Conservation (phyloP, 345 rosid species). For the Passiflora organensis region DNA sequence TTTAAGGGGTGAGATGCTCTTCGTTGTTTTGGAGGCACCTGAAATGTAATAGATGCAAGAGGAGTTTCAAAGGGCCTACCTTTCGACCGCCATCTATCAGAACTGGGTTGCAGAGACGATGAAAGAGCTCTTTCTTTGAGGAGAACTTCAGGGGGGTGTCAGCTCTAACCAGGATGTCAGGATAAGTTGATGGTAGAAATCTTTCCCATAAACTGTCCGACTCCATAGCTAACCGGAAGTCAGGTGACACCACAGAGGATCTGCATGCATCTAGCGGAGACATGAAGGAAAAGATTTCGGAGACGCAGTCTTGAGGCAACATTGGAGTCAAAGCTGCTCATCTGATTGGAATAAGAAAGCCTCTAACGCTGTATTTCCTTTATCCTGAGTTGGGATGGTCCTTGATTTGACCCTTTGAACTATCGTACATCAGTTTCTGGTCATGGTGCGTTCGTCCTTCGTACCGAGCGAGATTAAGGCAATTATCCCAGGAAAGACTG, state of each 20-base stretch:
- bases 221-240: constrained; percentile 10
- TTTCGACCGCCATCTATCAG: constrained; percentile 30
- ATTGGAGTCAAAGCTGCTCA: neutral
- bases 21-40: no score
- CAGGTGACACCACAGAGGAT: constrained; percentile 9
- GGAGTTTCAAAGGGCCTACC: constrained; percentile 7
- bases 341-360: no score
- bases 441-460: no score
- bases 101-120: constrained; percentile 19
- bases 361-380: no score
- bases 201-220: constrained; percentile 20
- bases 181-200: constrained; percentile 17
- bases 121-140: constrained; percentile 33
- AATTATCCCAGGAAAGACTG: no score
- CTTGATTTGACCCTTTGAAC: no score
- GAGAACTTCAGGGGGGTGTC: constrained; percentile 14
- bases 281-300: constrained; percentile 9
- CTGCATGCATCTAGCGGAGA: constrained; percentile 14
- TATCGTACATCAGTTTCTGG: no score
- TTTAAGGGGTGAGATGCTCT: no score
- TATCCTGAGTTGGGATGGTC: no score
- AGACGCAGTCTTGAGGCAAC: constrained; percentile 12
- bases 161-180: constrained; percentile 11
- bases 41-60: neutral
- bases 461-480: no score